Percentiles rank a stretch among this genome's conserved stretches.
phyloP scores from a whole-genome alignment of 352 stramenopile species.

The Phytopythium montanum region DNA sequence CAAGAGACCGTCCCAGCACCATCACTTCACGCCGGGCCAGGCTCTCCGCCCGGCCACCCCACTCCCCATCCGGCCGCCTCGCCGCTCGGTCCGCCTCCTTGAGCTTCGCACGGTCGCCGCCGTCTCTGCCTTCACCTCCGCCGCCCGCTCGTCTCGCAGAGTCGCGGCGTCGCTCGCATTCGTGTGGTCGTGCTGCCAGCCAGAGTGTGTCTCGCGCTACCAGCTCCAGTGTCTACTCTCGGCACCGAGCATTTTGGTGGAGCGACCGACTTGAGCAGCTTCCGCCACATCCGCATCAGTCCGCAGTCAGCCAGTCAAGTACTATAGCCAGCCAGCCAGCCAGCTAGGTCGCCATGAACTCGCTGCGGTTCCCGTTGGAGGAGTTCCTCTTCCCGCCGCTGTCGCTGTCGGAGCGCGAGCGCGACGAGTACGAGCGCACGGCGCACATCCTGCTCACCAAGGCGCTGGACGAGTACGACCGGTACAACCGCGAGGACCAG shows the following conservation, averaged over 20 bases:
- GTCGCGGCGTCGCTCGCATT: not conserved
- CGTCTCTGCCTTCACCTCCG: not conserved
- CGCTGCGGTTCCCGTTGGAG: constrained; percentile 28
- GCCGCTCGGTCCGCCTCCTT: not conserved
- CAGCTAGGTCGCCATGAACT: constrained; percentile 1
- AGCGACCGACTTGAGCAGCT: not conserved
- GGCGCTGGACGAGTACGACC: constrained; percentile 36
- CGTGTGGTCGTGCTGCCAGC: no score
- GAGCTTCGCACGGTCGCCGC: not conserved
- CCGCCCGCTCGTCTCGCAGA: not conserved
- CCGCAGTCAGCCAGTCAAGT: not conserved
- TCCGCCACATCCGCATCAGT: not conserved
- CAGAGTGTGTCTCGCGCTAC: no score
- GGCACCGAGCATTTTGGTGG: not conserved
- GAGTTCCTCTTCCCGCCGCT: constrained; percentile 33
- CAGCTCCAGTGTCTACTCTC: no score
- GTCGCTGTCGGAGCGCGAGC: constrained; percentile 16
- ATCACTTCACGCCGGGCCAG: no score
- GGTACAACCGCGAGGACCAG: constrained; percentile 18
- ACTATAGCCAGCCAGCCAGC: not conserved
- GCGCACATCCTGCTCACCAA: constrained; percentile 24
- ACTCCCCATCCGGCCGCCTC: not conserved
- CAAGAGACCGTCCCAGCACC: no score
- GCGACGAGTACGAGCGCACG: constrained; percentile 26
- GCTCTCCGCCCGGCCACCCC: not conserved